A percentile compares a stretch with the other conserved stretches of the same genome.
Conservation (phyloP, 148 eudicot genomes). For the Camellia sinensis region DNA sequence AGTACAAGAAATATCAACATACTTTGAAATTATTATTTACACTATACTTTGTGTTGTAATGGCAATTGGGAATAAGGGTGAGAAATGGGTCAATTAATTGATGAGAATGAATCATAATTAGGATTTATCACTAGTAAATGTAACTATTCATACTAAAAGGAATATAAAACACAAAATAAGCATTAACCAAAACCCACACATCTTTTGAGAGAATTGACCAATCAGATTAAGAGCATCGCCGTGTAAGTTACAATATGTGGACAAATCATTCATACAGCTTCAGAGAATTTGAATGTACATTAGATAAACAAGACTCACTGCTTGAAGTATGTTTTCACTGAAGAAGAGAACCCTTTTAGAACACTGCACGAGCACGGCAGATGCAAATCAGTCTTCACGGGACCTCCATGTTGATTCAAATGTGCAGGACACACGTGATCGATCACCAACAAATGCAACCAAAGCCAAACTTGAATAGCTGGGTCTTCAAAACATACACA, state of each 20-base stretch:
- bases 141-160: no score
- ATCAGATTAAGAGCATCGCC: background rate
- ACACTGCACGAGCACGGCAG: background rate
- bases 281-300: background rate
- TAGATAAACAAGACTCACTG: background rate
- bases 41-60: no score
- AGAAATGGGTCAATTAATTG: background rate
- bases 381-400: background rate
- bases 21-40: no score
- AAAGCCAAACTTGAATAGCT: slow-evolving; percentile 33
- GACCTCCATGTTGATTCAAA: background rate
- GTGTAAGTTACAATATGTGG: background rate
- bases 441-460: background rate
- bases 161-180: background rate
- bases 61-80: background rate
- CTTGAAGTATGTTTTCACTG: background rate
- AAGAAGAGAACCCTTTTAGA: background rate
- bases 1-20: no score
- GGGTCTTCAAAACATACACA: slow-evolving; percentile 38
- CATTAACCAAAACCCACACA: background rate
- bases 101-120: background rate
- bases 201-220: background rate
- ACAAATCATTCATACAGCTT: background rate
- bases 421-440: background rate
- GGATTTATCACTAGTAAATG: background rate